Evolutionary conservation across 176 grass and related monocot genomes (phyloP).

Genomic region (Melocanna baccifera): DNA sequence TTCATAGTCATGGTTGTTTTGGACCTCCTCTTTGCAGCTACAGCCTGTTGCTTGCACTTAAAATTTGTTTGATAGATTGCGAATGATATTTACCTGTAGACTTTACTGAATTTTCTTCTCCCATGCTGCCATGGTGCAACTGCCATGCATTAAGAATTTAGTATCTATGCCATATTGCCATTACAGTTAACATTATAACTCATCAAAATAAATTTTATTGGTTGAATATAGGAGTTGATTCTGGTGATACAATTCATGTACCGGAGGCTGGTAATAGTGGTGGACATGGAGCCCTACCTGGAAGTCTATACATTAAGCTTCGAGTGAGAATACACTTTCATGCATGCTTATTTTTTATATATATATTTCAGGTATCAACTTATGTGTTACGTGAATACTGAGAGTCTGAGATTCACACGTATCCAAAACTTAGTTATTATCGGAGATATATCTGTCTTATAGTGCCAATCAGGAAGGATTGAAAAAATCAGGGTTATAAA

Average conservation of each 20-base stretch:
- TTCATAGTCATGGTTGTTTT: slow-evolving; percentile 4
- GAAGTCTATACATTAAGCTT: slow-evolving; percentile 83
- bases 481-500: background rate
- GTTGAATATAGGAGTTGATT: slow-evolving; percentile 71
- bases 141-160: background rate
- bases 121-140: background rate
- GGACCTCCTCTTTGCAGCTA: background rate
- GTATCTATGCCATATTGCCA: background rate
- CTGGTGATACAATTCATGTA: slow-evolving; percentile 82
- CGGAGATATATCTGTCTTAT: background rate
- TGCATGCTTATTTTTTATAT: background rate
- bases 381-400: slow-evolving; percentile 15
- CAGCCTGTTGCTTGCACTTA: background rate
- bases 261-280: slow-evolving; percentile 77
- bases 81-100: background rate
- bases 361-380: background rate
- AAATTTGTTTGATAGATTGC: background rate
- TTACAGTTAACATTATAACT: background rate
- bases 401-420: background rate
- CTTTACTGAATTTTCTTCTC: background rate
- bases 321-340: slow-evolving; percentile 46
- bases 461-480: background rate
- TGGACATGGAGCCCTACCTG: slow-evolving; percentile 52
- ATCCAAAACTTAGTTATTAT: background rate
- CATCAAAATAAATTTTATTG: slow-evolving; percentile 12